Evolutionary conservation across 306 rosid species (phyloP).

Genomic region (Cucurbita pepo): DNA sequence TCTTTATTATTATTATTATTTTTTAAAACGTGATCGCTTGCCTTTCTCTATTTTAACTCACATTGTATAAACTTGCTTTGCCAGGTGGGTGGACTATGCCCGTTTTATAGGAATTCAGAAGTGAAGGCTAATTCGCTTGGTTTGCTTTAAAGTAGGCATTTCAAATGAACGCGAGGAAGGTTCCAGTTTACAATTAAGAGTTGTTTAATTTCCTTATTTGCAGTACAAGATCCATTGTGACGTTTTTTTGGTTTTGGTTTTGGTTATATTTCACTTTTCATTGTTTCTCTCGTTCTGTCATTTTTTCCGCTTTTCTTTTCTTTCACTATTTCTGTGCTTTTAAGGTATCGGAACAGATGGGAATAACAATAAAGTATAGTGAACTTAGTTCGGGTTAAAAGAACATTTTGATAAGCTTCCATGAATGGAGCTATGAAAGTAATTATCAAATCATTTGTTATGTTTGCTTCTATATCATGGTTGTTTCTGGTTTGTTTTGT

Average conservation of each 20-base stretch:
- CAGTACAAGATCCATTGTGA: not conserved
- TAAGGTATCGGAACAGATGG: not conserved
- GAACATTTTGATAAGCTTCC: not conserved
- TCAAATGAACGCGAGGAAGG: not conserved
- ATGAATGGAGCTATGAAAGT: not conserved
- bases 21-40: not conserved
- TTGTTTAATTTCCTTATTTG: not conserved
- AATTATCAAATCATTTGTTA: not conserved
- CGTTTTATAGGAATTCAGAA: slow-evolving; percentile 66
- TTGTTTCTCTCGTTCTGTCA: not conserved
- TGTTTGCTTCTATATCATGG: not conserved
- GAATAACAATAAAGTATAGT: not conserved
- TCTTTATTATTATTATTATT: not conserved
- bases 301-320: not conserved
- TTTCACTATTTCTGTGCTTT: not conserved
- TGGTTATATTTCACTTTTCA: not conserved
- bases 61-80: not conserved
- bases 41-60: not conserved
- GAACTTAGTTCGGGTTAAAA: not conserved
- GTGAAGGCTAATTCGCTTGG: not conserved
- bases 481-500: not conserved
- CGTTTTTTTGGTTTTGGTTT: not conserved
- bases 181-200: not conserved
- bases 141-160: not conserved
- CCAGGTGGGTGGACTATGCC: slow-evolving; percentile 90